A percentile compares a stretch with the other conserved stretches of the same genome.
These are phyloP conservation scores for Xylaria venustula DNA, from an alignment of 495 filamentous ascomycete genomes.

Conservation along the genomic window DNA sequence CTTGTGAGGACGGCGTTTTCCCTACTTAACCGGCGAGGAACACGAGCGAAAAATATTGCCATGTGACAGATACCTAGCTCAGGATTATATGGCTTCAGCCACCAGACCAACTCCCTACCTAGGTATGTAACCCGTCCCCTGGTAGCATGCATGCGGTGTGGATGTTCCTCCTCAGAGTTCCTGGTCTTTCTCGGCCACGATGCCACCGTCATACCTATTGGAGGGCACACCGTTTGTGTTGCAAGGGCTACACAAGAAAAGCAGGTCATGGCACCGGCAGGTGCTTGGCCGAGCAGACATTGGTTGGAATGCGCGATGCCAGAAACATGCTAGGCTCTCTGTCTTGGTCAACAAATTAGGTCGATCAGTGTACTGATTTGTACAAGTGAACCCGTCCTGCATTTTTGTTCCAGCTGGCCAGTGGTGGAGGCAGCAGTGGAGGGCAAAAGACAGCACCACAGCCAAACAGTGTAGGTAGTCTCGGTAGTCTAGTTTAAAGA, in stretches of 20 bases:
- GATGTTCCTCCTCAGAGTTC: neutral
- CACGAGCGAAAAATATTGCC: neutral
- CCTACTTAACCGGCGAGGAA: neutral
- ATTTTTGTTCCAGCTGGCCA: neutral
- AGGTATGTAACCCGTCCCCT: neutral
- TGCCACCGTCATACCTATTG: neutral
- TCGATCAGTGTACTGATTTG: neutral
- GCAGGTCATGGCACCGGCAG: neutral
- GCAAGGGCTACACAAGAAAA: neutral
- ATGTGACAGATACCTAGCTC: neutral
- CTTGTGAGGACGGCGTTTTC: neutral
- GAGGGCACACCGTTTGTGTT: neutral
- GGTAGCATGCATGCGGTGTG: neutral
- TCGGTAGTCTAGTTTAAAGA: too few relatives aligned
- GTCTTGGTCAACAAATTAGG: neutral
- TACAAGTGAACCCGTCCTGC: neutral
- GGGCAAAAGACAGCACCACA: too few relatives aligned
- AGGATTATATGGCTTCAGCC: constrained; percentile 9
- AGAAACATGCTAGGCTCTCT: constrained; percentile 1
- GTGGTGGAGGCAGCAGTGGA: neutral
- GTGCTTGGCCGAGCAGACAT: neutral
- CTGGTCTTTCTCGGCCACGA: neutral
- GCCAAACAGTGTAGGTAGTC: too few relatives aligned
- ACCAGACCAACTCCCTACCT: neutral
- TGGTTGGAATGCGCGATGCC: constrained; percentile 6